Conservation (phyloP, 225 moss, liverwort and hornwort species). For the Pseudisothecium myosuroides region DNA sequence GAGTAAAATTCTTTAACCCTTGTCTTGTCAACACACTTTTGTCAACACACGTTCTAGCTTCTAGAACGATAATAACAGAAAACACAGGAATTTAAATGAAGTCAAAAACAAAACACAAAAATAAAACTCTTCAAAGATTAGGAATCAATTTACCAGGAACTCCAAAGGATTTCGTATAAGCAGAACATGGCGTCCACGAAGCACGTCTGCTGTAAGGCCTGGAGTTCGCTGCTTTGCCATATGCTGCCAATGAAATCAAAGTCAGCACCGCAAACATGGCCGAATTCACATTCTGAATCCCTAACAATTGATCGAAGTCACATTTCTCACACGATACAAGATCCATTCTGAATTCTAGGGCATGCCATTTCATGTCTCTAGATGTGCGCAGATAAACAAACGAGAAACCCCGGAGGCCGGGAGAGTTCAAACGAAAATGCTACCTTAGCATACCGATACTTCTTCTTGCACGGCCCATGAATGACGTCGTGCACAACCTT, state of each 20-base stretch:
- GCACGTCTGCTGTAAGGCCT: slow-evolving; percentile 30
- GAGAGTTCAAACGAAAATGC: background rate
- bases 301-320: background rate
- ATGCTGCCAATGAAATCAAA: slow-evolving; percentile 40
- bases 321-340: background rate
- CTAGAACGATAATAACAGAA: background rate
- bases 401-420: background rate
- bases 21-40: background rate
- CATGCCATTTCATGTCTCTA: background rate
- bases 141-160: slow-evolving; percentile 38
- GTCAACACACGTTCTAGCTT: background rate
- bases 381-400: background rate
- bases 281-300: background rate
- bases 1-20: background rate
- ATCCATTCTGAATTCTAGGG: background rate
- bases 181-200: slow-evolving; percentile 67
- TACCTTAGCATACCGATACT: slow-evolving; percentile 83
- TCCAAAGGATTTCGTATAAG: slow-evolving; percentile 72
- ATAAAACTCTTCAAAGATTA: background rate
- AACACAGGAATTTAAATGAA: background rate
- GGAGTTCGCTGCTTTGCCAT: slow-evolving; percentile 74
- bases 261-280: background rate
- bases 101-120: no score
- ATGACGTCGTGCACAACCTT: slow-evolving; percentile 58
- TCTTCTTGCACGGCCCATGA: slow-evolving; percentile 52